phyloP scores from a whole-genome alignment of 495 filamentous ascomycete species.

The Thermothielavioides terrestris region DNA sequence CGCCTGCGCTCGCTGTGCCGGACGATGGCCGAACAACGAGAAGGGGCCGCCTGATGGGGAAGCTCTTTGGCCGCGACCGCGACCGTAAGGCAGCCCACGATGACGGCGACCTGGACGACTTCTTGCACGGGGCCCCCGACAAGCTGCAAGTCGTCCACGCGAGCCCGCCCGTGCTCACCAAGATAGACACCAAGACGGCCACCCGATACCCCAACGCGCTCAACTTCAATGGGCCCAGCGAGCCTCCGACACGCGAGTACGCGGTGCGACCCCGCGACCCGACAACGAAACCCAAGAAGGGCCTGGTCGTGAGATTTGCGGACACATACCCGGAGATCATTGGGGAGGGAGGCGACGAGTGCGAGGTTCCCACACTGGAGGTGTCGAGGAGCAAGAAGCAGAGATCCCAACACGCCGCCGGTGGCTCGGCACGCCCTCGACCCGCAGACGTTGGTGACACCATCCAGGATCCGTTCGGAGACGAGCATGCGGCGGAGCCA shows the following conservation, averaged over 20 bases:
- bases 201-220: slow-evolving; percentile 38
- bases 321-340: slow-evolving; percentile 64
- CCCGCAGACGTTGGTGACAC: slow-evolving; percentile 10
- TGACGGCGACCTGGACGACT: slow-evolving; percentile 35
- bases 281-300: slow-evolving; percentile 37
- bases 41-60: slow-evolving; percentile 42
- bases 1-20: slow-evolving; percentile 23
- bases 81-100: slow-evolving; percentile 35
- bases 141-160: slow-evolving; percentile 34
- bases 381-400: slow-evolving; percentile 48
- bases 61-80: slow-evolving; percentile 36
- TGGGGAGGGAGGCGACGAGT: slow-evolving; percentile 80
- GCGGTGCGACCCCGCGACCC: background rate
- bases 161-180: slow-evolving; percentile 32
- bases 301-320: slow-evolving; percentile 62
- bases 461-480: slow-evolving; percentile 15
- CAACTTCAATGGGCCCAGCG: slow-evolving; percentile 21
- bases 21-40: slow-evolving; percentile 30
- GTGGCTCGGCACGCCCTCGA: slow-evolving; percentile 17
- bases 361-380: slow-evolving; percentile 57
- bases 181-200: slow-evolving; percentile 38
- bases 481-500: slow-evolving; percentile 13
- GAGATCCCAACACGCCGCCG: slow-evolving; percentile 27
- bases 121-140: slow-evolving; percentile 36
- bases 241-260: slow-evolving; percentile 10